Evolutionary conservation across 164 flowering plant genomes (phyloP).

Genomic region (Stephania japonica): DNA sequence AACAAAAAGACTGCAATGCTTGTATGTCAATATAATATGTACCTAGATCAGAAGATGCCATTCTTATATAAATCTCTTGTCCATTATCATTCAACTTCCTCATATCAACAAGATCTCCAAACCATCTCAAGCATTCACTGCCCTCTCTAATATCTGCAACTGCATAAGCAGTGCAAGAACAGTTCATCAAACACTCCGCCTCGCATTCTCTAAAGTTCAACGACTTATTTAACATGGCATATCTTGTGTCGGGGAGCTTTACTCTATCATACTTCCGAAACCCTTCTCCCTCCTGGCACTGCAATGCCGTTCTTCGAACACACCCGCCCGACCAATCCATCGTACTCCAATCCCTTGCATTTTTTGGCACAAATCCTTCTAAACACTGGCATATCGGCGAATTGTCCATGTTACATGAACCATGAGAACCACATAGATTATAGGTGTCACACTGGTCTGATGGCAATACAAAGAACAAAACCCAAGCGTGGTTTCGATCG

Average conservation of each 20-base stretch:
- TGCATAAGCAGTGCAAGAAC: slow-evolving; percentile 33
- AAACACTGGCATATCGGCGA: slow-evolving; percentile 4
- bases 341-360: neutral
- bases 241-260: slow-evolving; percentile 18
- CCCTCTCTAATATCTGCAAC: slow-evolving; percentile 15
- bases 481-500: neutral
- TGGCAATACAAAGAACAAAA: neutral
- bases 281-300: neutral
- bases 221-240: neutral
- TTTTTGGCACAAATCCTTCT: neutral
- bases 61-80: slow-evolving; percentile 22
- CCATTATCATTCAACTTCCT: slow-evolving; percentile 10
- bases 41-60: slow-evolving; percentile 25
- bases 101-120: slow-evolving; percentile 23
- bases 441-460: slow-evolving; percentile 7
- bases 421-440: neutral
- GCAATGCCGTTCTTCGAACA: neutral
- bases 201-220: slow-evolving; percentile 24
- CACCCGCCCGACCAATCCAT: slow-evolving; percentile 12
- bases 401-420: neutral
- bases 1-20: neutral
- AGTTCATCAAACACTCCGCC: slow-evolving; percentile 23
- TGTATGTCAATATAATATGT: neutral
- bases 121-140: slow-evolving; percentile 28
- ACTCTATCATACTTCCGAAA: slow-evolving; percentile 1